Conservation (phyloP, 2,329 filamentous ascomycete genomes). For the Ascochyta koolunga region DNA sequence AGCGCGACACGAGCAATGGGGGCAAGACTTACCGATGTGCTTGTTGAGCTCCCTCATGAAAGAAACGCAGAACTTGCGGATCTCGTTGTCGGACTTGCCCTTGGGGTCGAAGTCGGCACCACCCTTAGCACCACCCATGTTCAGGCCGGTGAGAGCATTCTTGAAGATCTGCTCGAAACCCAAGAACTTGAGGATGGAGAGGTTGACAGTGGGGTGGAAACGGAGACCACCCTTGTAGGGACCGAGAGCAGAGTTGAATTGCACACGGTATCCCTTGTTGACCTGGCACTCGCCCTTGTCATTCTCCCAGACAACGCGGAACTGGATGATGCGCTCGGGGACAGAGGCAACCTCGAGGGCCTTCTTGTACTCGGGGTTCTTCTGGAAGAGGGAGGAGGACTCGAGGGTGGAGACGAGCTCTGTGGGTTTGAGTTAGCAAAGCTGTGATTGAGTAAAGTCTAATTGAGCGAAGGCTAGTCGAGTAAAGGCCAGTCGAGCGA, state of each 20-base stretch:
- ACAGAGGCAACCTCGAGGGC: conserved; percentile 87
- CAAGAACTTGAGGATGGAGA: conserved; percentile 87
- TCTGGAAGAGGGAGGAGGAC: conserved; percentile 88
- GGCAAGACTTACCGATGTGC: conserved; percentile 68
- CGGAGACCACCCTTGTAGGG: conserved; percentile 98
- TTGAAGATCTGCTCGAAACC: conserved; percentile 99
- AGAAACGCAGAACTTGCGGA: conserved; percentile 91
- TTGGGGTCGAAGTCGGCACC: conserved; percentile 99
- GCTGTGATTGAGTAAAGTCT: background rate
- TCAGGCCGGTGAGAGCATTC: conserved; percentile 94
- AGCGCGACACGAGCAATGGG: conserved; percentile 8
- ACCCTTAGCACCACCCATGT: conserved; percentile 97
- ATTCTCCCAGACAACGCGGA: conserved; percentile 96
- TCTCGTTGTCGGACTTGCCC: conserved; percentile 96
- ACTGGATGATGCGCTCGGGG: conserved; percentile 95
- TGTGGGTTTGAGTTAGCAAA: conserved; percentile 47
- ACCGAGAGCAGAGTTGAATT: conserved; percentile 97
- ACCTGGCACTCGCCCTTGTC: conserved; percentile 88
- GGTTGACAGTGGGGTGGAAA: conserved; percentile 88
- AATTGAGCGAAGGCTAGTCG: background rate
- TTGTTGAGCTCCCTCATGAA: conserved; percentile 97
- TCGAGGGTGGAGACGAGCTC: conserved; percentile 96
- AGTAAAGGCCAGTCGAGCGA: background rate
- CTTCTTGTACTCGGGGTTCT: conserved; percentile 92
- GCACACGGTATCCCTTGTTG: conserved; percentile 94